These are phyloP conservation scores for Colletotrichum tropicale DNA, from an alignment of 2,329 filamentous ascomycete genomes.

Conservation along the genomic window DNA sequence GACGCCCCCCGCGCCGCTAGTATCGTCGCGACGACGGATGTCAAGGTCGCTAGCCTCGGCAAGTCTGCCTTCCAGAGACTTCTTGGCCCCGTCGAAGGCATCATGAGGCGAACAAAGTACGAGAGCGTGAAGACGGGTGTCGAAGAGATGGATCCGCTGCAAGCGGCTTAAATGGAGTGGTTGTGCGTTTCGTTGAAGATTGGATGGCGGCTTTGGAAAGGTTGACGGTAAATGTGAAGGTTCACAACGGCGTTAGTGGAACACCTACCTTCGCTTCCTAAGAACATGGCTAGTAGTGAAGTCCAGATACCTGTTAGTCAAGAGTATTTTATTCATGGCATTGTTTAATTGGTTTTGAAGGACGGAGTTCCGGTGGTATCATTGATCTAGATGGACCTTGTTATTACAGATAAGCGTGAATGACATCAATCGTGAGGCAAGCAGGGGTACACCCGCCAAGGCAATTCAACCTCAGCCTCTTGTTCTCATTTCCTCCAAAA, in stretches of 20 bases:
- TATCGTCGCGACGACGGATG: slow-evolving; percentile 81
- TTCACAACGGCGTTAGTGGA: slow-evolving; percentile 27
- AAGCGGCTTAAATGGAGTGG: slow-evolving; percentile 34
- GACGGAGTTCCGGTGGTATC: background rate
- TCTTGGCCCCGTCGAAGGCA: slow-evolving; percentile 89
- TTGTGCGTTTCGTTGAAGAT: slow-evolving; percentile 8
- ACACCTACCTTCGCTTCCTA: slow-evolving; percentile 35
- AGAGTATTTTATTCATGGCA: slow-evolving; percentile 9
- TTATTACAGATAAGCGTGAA: background rate
- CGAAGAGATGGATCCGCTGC: slow-evolving; percentile 71
- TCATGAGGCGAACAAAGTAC: slow-evolving; percentile 83
- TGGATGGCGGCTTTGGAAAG: slow-evolving; percentile 9
- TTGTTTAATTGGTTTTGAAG: background rate
- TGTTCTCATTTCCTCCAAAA: slow-evolving; percentile 63
- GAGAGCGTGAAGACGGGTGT: slow-evolving; percentile 64
- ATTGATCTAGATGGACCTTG: background rate
- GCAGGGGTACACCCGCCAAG: background rate
- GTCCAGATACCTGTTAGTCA: slow-evolving; percentile 33
- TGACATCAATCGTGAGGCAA: background rate
- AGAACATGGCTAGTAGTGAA: slow-evolving; percentile 36
- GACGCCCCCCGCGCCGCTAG: slow-evolving; percentile 93
- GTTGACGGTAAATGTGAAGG: slow-evolving; percentile 4
- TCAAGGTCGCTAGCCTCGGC: slow-evolving; percentile 90
- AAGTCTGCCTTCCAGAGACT: slow-evolving; percentile 95
- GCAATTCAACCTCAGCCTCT: background rate